These are phyloP conservation scores for Leishmania aethiopica DNA, from an alignment of 208 protist genomes.

Conservation along the genomic window DNA sequence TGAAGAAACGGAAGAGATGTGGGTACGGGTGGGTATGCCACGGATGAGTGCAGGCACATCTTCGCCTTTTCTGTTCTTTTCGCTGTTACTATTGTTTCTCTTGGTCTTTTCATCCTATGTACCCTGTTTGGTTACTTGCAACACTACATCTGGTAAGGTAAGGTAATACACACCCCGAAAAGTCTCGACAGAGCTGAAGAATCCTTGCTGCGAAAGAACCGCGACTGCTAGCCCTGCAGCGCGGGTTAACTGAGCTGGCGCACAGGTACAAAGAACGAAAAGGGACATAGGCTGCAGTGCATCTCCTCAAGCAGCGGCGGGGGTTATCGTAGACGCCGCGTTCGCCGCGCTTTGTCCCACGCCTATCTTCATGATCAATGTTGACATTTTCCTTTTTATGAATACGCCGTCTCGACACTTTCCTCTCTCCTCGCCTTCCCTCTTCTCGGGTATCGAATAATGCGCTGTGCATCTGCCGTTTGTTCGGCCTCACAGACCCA, in stretches of 20 bases:
- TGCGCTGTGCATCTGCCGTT: neutral
- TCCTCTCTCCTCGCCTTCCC: neutral
- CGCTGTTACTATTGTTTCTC: neutral
- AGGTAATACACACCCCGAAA: neutral
- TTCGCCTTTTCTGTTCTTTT: neutral
- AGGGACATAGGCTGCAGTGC: too few relatives aligned
- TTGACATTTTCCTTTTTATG: neutral
- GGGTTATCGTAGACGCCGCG: neutral
- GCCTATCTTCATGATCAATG: neutral
- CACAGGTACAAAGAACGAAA: neutral
- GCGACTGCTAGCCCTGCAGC: neutral
- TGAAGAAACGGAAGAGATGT: neutral
- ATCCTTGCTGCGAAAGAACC: neutral
- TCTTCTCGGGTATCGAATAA: neutral
- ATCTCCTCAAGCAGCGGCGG: neutral
- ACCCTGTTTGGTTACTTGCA: neutral
- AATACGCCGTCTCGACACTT: neutral
- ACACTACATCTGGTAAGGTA: neutral
- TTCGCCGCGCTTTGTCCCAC: neutral
- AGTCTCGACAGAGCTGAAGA: neutral
- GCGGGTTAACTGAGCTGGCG: neutral
- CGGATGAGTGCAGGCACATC: neutral
- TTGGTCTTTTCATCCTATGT: neutral
- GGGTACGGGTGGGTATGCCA: neutral
- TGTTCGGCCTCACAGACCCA: neutral